A percentile compares a stretch with the other conserved stretches of the same genome.
phyloP scores from a whole-genome alignment of 2,329 filamentous ascomycete genomes.

The Tolypocladium inflatum region DNA sequence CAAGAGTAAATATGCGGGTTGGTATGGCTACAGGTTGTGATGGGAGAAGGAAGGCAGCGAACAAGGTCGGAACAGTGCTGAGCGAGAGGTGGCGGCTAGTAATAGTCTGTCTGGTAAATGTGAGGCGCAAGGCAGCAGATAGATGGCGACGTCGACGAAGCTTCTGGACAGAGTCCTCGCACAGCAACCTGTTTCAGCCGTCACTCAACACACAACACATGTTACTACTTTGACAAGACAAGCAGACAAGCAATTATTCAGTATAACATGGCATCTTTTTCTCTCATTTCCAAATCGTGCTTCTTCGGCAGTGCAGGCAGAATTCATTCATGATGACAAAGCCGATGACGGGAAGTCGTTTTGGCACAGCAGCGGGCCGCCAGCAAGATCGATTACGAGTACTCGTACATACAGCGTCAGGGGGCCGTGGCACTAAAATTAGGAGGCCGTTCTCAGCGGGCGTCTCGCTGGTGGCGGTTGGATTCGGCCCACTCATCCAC shows the following conservation, averaged over 20 bases:
- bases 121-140: not conserved
- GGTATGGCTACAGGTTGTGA: not conserved
- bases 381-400: too few relatives aligned
- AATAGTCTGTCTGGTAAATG: not conserved
- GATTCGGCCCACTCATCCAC: not conserved
- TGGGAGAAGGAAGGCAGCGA: not conserved
- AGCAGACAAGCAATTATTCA: not conserved
- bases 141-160: not conserved
- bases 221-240: not conserved
- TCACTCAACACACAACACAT: not conserved
- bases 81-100: not conserved
- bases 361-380: too few relatives aligned
- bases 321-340: too few relatives aligned
- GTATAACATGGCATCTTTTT: not conserved
- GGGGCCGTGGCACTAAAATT: not conserved
- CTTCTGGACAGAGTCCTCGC: not conserved
- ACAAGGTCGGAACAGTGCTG: not conserved
- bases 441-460: not conserved
- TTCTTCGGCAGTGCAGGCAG: too few relatives aligned
- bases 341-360: too few relatives aligned
- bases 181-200: not conserved
- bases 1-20: not conserved
- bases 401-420: too few relatives aligned
- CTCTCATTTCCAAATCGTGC: too few relatives aligned
- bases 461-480: not conserved